Percentiles rank a stretch among this genome's conserved stretches.
phyloP scores from a whole-genome alignment of 2,329 filamentous ascomycete species.

The Ciborinia camelliae region DNA sequence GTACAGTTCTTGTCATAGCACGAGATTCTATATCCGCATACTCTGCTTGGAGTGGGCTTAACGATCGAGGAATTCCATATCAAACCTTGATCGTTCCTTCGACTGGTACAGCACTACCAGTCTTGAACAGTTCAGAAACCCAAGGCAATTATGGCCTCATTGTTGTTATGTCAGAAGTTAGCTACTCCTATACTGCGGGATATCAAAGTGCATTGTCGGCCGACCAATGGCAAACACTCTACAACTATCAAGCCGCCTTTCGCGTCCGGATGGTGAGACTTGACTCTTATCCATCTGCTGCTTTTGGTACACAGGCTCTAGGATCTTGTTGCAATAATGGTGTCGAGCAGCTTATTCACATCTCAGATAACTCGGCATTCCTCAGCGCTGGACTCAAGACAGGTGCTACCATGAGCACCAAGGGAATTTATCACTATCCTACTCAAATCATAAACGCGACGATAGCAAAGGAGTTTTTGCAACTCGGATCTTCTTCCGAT shows the following conservation, averaged over 20 bases:
- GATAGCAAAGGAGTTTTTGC: conserved; percentile 53
- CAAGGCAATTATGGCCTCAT: conserved; percentile 56
- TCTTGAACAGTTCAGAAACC: conserved; percentile 45
- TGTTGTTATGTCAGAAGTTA: conserved; percentile 39
- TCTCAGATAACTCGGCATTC: conserved; percentile 51
- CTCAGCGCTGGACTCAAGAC: conserved; percentile 49
- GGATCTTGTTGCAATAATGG: conserved; percentile 47
- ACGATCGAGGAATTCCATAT: conserved; percentile 59
- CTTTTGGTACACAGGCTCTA: conserved; percentile 42
- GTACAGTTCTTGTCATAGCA: conserved; percentile 55
- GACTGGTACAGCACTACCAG: conserved; percentile 48
- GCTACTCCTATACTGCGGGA: conserved; percentile 41
- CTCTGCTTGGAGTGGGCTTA: conserved; percentile 51
- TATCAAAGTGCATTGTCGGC: conserved; percentile 43
- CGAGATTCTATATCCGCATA: conserved; percentile 48
- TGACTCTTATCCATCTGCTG: conserved; percentile 53
- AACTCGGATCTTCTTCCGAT: conserved; percentile 46
- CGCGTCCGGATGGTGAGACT: conserved; percentile 58
- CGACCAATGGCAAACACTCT: conserved; percentile 54
- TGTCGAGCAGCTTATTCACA: conserved; percentile 49
- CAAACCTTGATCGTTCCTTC: conserved; percentile 52
- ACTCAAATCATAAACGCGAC: conserved; percentile 51
- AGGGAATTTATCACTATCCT: conserved; percentile 57
- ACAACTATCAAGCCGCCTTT: conserved; percentile 55
- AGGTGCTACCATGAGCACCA: conserved; percentile 45